These are phyloP conservation scores for Articulospora tetracladia DNA, from an alignment of 495 filamentous ascomycete species.

Conservation along the genomic window DNA sequence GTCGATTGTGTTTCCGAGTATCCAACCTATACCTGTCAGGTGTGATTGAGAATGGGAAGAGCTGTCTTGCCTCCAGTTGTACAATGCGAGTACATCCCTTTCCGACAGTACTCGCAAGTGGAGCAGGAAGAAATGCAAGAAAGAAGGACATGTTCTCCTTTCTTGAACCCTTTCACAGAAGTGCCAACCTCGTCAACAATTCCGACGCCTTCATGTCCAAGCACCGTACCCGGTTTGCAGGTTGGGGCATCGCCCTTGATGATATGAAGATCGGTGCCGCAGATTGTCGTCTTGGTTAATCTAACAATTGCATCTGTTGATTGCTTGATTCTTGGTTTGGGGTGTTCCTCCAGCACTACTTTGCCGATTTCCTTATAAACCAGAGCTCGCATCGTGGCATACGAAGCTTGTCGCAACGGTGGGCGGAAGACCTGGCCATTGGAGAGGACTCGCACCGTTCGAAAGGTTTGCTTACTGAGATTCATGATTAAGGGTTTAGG, in stretches of 20 bases:
- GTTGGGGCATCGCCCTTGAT: slow-evolving; percentile 31
- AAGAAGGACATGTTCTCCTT: slow-evolving; percentile 39
- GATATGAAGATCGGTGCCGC: slow-evolving; percentile 40
- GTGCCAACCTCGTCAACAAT: slow-evolving; percentile 32
- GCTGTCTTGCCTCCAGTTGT: slow-evolving; percentile 22
- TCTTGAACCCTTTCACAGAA: slow-evolving; percentile 24
- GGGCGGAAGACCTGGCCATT: slow-evolving; percentile 7
- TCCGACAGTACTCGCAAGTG: slow-evolving; percentile 36
- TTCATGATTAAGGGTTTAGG: background rate
- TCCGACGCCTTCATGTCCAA: slow-evolving; percentile 45
- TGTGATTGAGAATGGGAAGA: background rate
- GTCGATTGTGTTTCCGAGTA: slow-evolving; percentile 39
- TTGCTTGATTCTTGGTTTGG: slow-evolving; percentile 21
- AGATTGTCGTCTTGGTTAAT: slow-evolving; percentile 35
- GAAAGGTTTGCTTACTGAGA: slow-evolving; percentile 11
- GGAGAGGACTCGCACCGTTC: slow-evolving; percentile 13
- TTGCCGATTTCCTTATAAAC: slow-evolving; percentile 29
- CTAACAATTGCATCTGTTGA: slow-evolving; percentile 31
- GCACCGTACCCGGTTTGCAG: slow-evolving; percentile 27
- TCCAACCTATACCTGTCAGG: slow-evolving; percentile 30
- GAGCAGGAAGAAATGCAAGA: slow-evolving; percentile 38
- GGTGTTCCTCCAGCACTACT: slow-evolving; percentile 23
- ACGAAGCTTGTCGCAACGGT: slow-evolving; percentile 12
- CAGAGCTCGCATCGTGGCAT: slow-evolving; percentile 36
- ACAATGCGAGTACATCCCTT: slow-evolving; percentile 36